Evolutionary conservation across 768 basidiomycete genomes (phyloP), one percentile per base, ranked within the genome.

Genomic region (Psilocybe tampanensis): DNA sequence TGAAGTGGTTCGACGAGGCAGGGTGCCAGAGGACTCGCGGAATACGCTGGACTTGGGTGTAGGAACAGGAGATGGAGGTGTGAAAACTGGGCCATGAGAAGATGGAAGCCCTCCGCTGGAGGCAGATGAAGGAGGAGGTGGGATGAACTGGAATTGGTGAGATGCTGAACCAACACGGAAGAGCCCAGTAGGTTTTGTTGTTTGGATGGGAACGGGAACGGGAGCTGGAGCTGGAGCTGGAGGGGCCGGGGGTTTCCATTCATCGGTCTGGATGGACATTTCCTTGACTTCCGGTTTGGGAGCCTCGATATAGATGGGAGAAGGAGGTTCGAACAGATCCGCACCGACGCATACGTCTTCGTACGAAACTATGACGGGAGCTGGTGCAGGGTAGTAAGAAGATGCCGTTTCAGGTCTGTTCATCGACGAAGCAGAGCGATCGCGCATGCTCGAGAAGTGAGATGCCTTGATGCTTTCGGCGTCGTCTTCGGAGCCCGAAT

Each of bases 381-480:
- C 54, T 33, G 66, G 65, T 41, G 67, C 68, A 45, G 72, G 68
- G 61, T 69, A 76, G 13, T 75, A 78, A 1, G 74, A 72, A 15
- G 71, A 53, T n/a, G 73, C 55, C 50, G 68, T 54, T 39, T 65
- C 66, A 24, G 61, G 66, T 43, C 61, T 64, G 36, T 54, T 43
- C 47, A 64, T 49, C 51, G 63, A 69, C 50, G 56, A 63, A 34
- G 67, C 66, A 7, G 74, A 74, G 8, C 71, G 66, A 52, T 68
- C 67, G 39, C 57, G 64, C 57, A 65, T 62, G 68, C 60, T 54
- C 56, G 60, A 64, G 58, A 61, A 73, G 69, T 75, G 72, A 5
- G 87, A 88, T 0, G 82, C 87, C 68, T 84, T 90, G 75, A 94
- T 84, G 56, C 92, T 94, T 72, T 88, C 88, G n/a, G 79, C 82